Conservation (phyloP, 805 yeast species). For the Nakazawaea pomicola region DNA sequence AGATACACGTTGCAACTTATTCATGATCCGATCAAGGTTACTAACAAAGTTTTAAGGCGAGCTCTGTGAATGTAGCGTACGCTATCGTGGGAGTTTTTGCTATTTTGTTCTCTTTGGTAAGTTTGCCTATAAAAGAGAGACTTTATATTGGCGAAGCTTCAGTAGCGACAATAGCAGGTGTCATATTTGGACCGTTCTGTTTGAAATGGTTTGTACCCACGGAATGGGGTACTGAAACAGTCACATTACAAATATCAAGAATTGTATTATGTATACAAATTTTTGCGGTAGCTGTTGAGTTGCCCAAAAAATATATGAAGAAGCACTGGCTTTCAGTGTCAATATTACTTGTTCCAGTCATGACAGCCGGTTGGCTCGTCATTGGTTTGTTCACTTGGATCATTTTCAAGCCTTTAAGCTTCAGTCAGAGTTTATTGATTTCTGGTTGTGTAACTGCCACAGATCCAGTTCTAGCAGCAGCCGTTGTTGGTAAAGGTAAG, state of each 20-base stretch:
- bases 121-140: constrained; percentile 54
- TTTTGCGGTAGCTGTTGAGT: constrained; percentile 67
- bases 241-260: constrained; percentile 56
- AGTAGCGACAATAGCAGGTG: constrained; percentile 58
- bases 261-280: constrained; percentile 67
- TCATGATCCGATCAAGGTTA: too few species aligned
- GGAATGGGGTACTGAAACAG: constrained; percentile 51
- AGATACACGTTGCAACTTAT: too few species aligned
- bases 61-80: constrained; percentile 34
- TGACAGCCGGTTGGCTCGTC: constrained; percentile 67
- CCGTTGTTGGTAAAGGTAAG: constrained; percentile 68
- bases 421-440: constrained; percentile 52
- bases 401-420: constrained; percentile 51
- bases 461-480: constrained; percentile 71
- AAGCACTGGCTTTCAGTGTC: constrained; percentile 54
- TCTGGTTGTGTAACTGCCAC: constrained; percentile 75
- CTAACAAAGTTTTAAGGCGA: constrained; percentile 16
- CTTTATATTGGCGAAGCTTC: constrained; percentile 64
- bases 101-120: constrained; percentile 50
- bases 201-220: constrained; percentile 52
- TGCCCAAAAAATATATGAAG: constrained; percentile 61
- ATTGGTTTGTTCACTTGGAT: constrained; percentile 61
- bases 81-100: constrained; percentile 61
- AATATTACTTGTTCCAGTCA: constrained; percentile 59
- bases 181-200: constrained; percentile 56